phyloP scores from a whole-genome alignment of 176 grass and related monocot species.

The Thinopyrum elongatum region DNA sequence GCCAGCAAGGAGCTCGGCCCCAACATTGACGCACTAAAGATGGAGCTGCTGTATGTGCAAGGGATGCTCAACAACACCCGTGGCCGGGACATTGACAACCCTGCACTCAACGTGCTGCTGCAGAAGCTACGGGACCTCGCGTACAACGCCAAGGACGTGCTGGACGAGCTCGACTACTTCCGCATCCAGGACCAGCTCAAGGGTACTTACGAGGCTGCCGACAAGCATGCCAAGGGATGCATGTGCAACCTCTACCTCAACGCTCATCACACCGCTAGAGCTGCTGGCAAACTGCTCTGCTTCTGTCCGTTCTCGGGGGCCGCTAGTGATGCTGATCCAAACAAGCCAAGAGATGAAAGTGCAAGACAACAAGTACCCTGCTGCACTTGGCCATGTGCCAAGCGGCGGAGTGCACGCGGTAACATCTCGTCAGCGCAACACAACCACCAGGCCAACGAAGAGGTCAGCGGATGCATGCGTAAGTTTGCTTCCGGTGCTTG shows the following conservation, averaged over 20 bases:
- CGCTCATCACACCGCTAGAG: not conserved
- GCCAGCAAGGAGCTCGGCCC: not conserved
- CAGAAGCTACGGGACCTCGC: not conserved
- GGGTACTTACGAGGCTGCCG: not conserved
- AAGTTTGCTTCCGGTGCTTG: not conserved
- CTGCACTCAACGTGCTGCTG: not conserved
- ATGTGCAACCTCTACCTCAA: not conserved
- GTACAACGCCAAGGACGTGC: not conserved
- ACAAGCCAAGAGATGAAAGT: no score
- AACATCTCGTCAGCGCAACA: not conserved
- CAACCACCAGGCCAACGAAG: not conserved
- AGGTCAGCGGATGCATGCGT: not conserved
- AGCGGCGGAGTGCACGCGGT: no score
- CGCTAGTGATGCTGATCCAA: no score
- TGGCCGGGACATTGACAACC: not conserved
- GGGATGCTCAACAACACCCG: not conserved
- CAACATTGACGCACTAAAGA: not conserved
- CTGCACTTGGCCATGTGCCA: no score
- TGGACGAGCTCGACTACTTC: conserved; percentile 25
- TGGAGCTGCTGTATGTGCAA: not conserved
- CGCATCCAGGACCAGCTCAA: conserved; percentile 22
- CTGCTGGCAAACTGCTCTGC: no score
- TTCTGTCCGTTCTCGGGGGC: no score
- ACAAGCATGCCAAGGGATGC: not conserved
- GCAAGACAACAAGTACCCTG: no score